Conservation (phyloP, 1,284 basidiomycete genomes). For the Flammula alnicola region DNA sequence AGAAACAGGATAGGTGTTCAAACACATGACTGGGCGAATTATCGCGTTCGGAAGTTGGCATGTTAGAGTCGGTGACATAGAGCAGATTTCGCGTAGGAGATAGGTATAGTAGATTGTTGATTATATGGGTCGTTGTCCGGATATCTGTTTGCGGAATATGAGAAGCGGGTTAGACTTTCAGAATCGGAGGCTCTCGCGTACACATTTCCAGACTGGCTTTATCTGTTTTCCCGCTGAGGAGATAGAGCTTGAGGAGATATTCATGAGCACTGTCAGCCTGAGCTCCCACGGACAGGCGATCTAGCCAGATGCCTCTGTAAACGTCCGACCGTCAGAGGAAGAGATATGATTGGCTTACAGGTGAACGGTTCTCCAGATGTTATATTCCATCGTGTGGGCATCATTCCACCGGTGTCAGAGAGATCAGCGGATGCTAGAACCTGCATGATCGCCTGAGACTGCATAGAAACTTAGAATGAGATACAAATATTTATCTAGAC, state of each 20-base stretch:
- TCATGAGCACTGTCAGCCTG: conserved; percentile 76
- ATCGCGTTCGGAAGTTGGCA: conserved; percentile 30
- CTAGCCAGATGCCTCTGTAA: conserved; percentile 33
- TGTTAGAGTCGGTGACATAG: conserved; percentile 65
- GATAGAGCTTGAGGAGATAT: conserved; percentile 75
- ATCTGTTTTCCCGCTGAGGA: conserved; percentile 66
- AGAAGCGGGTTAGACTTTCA: background rate
- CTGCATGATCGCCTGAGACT: conserved; percentile 59
- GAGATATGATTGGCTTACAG: conserved; percentile 35
- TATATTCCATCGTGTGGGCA: conserved; percentile 56
- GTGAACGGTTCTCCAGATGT: conserved; percentile 42
- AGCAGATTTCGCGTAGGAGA: conserved; percentile 68
- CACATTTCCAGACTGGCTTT: conserved; percentile 65
- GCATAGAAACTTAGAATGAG: background rate
- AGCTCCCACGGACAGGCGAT: conserved; percentile 62
- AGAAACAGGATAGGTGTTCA: conserved; percentile 81
- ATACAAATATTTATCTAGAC: background rate
- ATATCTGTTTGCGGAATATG: conserved; percentile 51
- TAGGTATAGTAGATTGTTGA: conserved; percentile 68
- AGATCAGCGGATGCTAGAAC: conserved; percentile 51
- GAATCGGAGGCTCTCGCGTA: conserved; percentile 37
- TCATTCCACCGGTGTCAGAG: conserved; percentile 52
- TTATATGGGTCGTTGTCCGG: conserved; percentile 60
- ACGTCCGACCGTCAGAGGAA: background rate
- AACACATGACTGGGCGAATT: conserved; percentile 54